Evolutionary conservation across 2,329 filamentous ascomycete genomes (phyloP).

Genomic region (Metarhizium brunneum): DNA sequence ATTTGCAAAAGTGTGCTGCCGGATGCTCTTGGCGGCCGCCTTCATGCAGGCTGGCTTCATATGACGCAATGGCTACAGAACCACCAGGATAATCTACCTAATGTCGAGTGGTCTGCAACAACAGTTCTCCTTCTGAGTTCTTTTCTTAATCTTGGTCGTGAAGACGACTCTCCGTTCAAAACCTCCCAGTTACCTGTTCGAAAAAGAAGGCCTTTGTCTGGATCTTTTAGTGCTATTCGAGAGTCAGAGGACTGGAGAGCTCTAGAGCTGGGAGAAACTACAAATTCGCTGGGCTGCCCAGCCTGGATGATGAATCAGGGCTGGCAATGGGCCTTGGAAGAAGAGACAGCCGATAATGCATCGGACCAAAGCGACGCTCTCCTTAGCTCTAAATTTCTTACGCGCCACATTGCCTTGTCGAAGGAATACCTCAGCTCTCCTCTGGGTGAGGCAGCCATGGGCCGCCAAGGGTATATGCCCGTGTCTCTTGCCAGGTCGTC

Average conservation of each 20-base stretch:
- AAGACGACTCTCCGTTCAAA: constrained; percentile 16
- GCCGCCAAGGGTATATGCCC: constrained; percentile 52
- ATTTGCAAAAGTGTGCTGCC: constrained; percentile 57
- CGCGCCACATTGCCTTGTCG: constrained; percentile 46
- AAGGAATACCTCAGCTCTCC: constrained; percentile 55
- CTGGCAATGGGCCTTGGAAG: constrained; percentile 65
- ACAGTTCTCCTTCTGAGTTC: constrained; percentile 55
- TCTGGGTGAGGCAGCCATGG: constrained; percentile 45
- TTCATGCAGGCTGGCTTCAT: constrained; percentile 66
- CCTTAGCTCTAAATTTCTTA: constrained; percentile 31
- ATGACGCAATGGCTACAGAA: constrained; percentile 57
- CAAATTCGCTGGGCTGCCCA: constrained; percentile 40
- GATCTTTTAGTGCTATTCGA: constrained; percentile 25
- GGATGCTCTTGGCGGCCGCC: constrained; percentile 45
- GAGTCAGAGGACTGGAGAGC: constrained; percentile 37
- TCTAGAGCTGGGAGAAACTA: constrained; percentile 36
- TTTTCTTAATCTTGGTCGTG: constrained; percentile 48
- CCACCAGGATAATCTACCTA: constrained; percentile 34
- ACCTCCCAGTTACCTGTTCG: constrained; percentile 19
- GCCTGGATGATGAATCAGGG: constrained; percentile 51
- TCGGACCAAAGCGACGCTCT: constrained; percentile 16
- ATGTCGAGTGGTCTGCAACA: constrained; percentile 62
- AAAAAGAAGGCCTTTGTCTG: constrained; percentile 22
- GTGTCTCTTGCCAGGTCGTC: constrained; percentile 44
- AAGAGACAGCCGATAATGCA: constrained; percentile 29